Evolutionary conservation across 179 eudicot species (phyloP), one percentile per base, ranked within the genome.

Genomic region (Spinacia oleracea): DNA sequence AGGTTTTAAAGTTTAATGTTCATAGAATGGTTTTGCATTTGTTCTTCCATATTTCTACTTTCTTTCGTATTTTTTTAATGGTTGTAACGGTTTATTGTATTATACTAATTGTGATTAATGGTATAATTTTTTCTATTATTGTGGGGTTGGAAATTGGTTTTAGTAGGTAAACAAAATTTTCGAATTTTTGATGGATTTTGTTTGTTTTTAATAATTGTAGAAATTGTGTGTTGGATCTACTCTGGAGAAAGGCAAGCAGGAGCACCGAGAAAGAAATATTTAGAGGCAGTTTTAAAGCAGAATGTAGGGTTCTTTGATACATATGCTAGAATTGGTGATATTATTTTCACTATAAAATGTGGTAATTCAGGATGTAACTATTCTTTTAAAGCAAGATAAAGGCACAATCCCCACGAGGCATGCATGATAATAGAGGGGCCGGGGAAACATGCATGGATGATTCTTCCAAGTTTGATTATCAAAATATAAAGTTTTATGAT

Each of bases 141-240:
- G 75, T 74, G 78, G 76, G 84, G 83, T 75, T 78, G 31, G 29
- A 38, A 67, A 15, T 50, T 40, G 25, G 38, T 56, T 42, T 42
- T 45, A 48, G 73, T 32, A 48, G 53, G 46, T 72, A 63, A 46
- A 45, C 82, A n/a, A n/a, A n/a, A n/a, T n/a, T n/a, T n/a, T n/a
- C n/a, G 85, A n/a, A 78, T 72, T 83, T 82, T 70, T 32, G 38
- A 14, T 65, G 34, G 21, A 65, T 77, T 71, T 46, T 58, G 25
- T 58, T 71, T 34, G 58, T 29, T 50, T 68, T 63, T 43, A 43
- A 46, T 78, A 32, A 80, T 23, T 77, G 75, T 86, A 96, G 99
- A 96, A 84, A 96, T 96, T 74, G 97, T 91, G 20, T 96, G 99
- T 79, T 96, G 99, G 99, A 96, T 96, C 98, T 93, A 90, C 78